Evolutionary conservation across 2,329 filamentous ascomycete genomes (phyloP).

Genomic region (Balansia obtecta): DNA sequence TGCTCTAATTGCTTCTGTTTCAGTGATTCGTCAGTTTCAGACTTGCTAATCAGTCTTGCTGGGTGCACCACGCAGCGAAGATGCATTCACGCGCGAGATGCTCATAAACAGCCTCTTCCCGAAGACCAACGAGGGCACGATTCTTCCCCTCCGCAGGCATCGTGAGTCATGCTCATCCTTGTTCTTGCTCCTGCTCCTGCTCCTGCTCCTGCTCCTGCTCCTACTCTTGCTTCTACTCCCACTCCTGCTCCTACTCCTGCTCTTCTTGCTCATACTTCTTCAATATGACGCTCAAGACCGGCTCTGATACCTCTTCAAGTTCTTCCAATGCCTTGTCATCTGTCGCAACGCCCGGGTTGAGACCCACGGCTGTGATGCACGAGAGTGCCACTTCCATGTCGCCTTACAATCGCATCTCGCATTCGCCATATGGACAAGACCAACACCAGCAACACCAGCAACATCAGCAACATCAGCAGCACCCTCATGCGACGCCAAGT

Average conservation of each 20-base stretch:
- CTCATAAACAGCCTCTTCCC: slow-evolving; percentile 15
- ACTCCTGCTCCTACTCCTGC: neutral
- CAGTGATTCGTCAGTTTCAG: neutral
- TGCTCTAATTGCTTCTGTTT: neutral
- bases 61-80: slow-evolving; percentile 22
- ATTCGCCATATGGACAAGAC: neutral
- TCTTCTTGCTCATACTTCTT: neutral
- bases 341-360: slow-evolving; percentile 1
- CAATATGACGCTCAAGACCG: neutral
- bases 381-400: neutral
- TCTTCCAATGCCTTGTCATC: neutral
- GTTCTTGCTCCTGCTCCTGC: neutral
- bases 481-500: neutral
- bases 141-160: slow-evolving; percentile 17
- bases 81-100: slow-evolving; percentile 29
- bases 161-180: slow-evolving; percentile 12
- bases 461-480: neutral
- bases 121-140: slow-evolving; percentile 16
- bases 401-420: neutral
- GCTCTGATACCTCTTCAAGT: slow-evolving; percentile 1
- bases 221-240: no score
- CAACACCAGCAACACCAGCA: neutral
- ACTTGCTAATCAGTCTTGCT: slow-evolving; percentile 3
- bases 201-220: no score
- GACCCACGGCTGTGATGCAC: neutral